Base-by-base conservation (phyloP, 2,329 filamentous ascomycete genomes). In the Coniochaeta sp. region DNA sequence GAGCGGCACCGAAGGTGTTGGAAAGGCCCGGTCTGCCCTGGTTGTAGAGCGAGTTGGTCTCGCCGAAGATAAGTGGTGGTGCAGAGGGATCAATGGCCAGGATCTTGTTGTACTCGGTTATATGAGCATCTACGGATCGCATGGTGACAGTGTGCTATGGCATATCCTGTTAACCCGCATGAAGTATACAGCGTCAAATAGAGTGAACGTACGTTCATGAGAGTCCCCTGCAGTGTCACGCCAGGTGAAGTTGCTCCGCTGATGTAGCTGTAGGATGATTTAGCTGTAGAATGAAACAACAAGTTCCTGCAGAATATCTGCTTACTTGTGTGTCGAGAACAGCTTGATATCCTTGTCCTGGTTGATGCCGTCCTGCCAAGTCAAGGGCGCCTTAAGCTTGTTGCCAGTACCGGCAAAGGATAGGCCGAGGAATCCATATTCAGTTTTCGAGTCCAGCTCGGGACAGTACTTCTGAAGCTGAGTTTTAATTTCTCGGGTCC, bases 1-100 rank as follows among this genome's bases (percentile, higher is more conserved):
- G 80, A 10, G 85, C 84, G 10, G 85, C 85, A 38, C 85, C 86
- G 68, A 88, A 89, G 0, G 82, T 77, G 72, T 88, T 85, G 42
- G 83, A 86, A 19, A 88, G 74, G 0, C 85, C 84, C 0, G 84
- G 81, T 6, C 77, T 77, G 59, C 85, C 86, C 72, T 88, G 75
- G 68, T 84, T 82, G 71, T 82, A 87, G 10, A 88, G 77, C 8
- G 81, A 85, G 71, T 88, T 88, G 57, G 79, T 78, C 72, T 88
- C 84, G 62, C 83, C 83, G 1, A 87, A 74, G 62, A 86, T 81
- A 63, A 82, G 82, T 0, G 82, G 81, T 3, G 81, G 74, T 2
- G 66, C 66, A 0, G 69, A 62, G 19, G 70, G 64, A 38, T 65
- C 65, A 10, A 60, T 65, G 3, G 67, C 68, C 3, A 72, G 70